phyloP scores from a whole-genome alignment of 768 basidiomycete species.

The Leccinum sublutescens region DNA sequence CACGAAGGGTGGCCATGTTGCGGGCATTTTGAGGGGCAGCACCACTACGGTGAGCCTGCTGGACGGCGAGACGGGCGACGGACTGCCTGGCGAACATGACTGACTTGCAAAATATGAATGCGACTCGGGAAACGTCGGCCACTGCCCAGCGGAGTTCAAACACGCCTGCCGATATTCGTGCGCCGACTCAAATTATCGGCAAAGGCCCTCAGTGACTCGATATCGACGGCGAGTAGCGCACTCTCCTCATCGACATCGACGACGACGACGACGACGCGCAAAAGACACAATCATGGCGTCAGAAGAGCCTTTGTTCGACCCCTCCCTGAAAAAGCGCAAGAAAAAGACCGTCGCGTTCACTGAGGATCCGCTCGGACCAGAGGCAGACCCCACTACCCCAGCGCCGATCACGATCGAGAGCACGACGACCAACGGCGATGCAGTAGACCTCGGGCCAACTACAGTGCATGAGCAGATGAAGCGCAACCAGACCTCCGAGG shows the following conservation, averaged over 20 bases:
- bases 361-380: slow-evolving; percentile 79
- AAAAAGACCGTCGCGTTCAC: slow-evolving; percentile 85
- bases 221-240: slow-evolving; percentile 9
- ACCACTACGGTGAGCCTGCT: slow-evolving; percentile 38
- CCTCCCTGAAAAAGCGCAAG: slow-evolving; percentile 83
- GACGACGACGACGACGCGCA: slow-evolving; percentile 11
- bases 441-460: slow-evolving; percentile 72
- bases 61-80: slow-evolving; percentile 41
- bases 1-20: slow-evolving; percentile 96
- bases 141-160: slow-evolving; percentile 33
- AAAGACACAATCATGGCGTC: slow-evolving; percentile 45
- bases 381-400: slow-evolving; percentile 78
- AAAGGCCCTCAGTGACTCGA: slow-evolving; percentile 6
- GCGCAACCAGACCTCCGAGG: slow-evolving; percentile 38
- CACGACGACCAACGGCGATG: slow-evolving; percentile 66
- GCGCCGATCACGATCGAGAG: slow-evolving; percentile 72
- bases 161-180: slow-evolving; percentile 15
- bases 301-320: slow-evolving; percentile 80
- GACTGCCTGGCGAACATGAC: slow-evolving; percentile 51
- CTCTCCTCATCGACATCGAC: slow-evolving; percentile 17
- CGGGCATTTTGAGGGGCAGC: slow-evolving; percentile 52
- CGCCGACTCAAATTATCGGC: slow-evolving; percentile 30
- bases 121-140: slow-evolving; percentile 37
- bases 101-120: slow-evolving; percentile 2
- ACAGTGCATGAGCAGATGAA: slow-evolving; percentile 79